A percentile compares a stretch with the other conserved stretches of the same genome.
These are phyloP conservation scores for Xanthoconium purpureum DNA, from an alignment of 768 basidiomycete species.

Conservation along the genomic window DNA sequence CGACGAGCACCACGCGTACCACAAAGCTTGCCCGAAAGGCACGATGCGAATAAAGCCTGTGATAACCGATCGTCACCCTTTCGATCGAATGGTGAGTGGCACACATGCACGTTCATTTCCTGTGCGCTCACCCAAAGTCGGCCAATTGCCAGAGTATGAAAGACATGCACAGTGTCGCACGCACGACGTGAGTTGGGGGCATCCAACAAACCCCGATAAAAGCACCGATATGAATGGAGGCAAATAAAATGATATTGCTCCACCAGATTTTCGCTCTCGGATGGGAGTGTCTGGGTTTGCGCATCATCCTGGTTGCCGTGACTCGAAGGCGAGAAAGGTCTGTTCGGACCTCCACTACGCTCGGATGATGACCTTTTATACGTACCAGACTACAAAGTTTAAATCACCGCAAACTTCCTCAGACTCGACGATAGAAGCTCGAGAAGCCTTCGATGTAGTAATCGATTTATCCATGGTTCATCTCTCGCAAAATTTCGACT, in stretches of 20 bases:
- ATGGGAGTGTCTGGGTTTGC: not conserved
- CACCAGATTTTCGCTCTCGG: conserved; percentile 5
- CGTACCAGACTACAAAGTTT: not conserved
- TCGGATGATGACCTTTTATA: not conserved
- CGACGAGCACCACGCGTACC: conserved; percentile 3
- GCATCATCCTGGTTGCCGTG: not conserved
- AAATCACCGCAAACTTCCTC: not conserved
- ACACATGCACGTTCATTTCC: not conserved
- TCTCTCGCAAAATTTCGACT: not conserved
- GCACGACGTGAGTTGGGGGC: not conserved
- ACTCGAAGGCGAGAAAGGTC: not conserved
- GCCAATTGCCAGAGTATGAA: conserved; percentile 8
- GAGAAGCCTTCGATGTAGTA: not conserved
- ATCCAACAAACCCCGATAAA: conserved; percentile 5
- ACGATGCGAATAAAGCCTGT: conserved; percentile 9
- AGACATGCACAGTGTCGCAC: conserved; percentile 3
- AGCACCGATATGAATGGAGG: conserved; percentile 6
- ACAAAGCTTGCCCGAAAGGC: conserved; percentile 1
- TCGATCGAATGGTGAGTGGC: not conserved
- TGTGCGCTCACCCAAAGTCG: conserved; percentile 8
- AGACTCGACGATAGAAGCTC: not conserved
- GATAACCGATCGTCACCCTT: conserved; percentile 13
- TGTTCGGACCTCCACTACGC: not conserved
- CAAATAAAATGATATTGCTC: not conserved
- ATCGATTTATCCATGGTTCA: not conserved